Percentiles rank a stretch among this genome's conserved stretches.
These are phyloP conservation scores for Niebla homalea DNA, from an alignment of 495 filamentous ascomycete genomes.

Conservation along the genomic window DNA sequence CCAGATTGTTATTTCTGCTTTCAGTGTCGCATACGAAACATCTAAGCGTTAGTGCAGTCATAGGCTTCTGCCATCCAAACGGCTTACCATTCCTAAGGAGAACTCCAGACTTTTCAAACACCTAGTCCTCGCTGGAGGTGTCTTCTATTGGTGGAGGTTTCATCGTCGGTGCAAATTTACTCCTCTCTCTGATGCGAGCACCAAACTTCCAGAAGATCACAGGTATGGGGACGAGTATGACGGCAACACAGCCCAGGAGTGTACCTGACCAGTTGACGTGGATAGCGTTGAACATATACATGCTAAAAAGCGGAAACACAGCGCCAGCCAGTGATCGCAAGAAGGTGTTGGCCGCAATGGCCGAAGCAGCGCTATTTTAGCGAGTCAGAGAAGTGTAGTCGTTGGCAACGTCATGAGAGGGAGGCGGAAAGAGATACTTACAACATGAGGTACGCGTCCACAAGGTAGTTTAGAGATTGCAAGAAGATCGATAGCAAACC, in stretches of 20 bases:
- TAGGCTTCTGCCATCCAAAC: background rate
- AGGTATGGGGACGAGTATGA: conserved; percentile 59
- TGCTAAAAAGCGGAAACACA: conserved; percentile 69
- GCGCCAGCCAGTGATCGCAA: conserved; percentile 64
- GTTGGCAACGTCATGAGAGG: background rate
- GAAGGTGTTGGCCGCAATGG: conserved; percentile 83
- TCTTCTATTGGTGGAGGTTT: conserved; percentile 1
- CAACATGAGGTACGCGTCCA: conserved; percentile 83
- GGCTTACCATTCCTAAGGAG: background rate
- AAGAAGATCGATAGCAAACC: conserved; percentile 71
- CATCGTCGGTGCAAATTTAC: conserved; percentile 51
- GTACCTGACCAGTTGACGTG: conserved; percentile 69
- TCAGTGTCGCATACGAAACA: no score
- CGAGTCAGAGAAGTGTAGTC: background rate
- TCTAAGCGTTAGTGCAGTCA: no score
- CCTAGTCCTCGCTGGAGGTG: background rate
- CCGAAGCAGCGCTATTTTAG: conserved; percentile 52
- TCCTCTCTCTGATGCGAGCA: conserved; percentile 48
- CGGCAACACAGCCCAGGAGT: conserved; percentile 60
- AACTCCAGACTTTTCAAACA: background rate
- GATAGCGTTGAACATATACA: conserved; percentile 66
- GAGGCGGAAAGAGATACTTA: conserved; percentile 30
- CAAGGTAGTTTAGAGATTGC: conserved; percentile 72
- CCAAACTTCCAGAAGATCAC: conserved; percentile 52
- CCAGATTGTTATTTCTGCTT: background rate